phyloP scores from a whole-genome alignment of 2,329 filamentous ascomycete species.

The Nigrograna mackinnonii region DNA sequence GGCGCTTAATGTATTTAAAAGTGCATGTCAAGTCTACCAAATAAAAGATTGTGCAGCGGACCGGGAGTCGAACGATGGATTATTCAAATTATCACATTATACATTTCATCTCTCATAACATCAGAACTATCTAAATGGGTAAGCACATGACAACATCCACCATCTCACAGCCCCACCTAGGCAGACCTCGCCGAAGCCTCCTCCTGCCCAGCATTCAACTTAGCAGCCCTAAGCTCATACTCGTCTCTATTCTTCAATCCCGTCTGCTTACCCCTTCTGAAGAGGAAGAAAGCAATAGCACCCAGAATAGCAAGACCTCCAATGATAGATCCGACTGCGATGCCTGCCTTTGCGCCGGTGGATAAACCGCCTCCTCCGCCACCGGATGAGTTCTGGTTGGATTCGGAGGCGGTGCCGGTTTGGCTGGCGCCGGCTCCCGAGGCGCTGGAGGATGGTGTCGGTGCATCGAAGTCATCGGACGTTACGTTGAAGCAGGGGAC shows the following conservation, averaged over 20 bases:
- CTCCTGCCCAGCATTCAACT: background rate
- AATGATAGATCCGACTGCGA: constrained; percentile 40
- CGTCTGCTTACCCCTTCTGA: constrained; percentile 19
- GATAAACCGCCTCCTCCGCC: constrained; percentile 25
- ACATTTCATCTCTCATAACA: no score
- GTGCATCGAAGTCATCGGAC: constrained; percentile 35
- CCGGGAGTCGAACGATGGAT: no score
- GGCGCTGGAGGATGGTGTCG: constrained; percentile 16
- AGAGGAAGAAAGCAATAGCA: constrained; percentile 23
- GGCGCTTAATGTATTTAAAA: no score
- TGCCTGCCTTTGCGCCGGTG: constrained; percentile 47
- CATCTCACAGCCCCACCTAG: background rate
- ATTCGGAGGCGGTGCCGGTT: background rate
- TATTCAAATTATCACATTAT: no score
- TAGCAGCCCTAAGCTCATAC: constrained; percentile 24
- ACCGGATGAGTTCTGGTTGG: constrained; percentile 4
- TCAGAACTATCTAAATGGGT: no score
- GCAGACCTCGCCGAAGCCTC: background rate
- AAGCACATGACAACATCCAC: no score
- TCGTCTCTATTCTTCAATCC: constrained; percentile 23
- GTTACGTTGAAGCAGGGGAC: constrained; percentile 55
- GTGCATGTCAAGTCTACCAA: no score
- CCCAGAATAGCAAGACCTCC: constrained; percentile 23
- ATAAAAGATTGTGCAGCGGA: no score
- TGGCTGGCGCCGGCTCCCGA: constrained; percentile 18